Conservation (phyloP, 768 basidiomycete species). For the Leccinum incarnatum region DNA sequence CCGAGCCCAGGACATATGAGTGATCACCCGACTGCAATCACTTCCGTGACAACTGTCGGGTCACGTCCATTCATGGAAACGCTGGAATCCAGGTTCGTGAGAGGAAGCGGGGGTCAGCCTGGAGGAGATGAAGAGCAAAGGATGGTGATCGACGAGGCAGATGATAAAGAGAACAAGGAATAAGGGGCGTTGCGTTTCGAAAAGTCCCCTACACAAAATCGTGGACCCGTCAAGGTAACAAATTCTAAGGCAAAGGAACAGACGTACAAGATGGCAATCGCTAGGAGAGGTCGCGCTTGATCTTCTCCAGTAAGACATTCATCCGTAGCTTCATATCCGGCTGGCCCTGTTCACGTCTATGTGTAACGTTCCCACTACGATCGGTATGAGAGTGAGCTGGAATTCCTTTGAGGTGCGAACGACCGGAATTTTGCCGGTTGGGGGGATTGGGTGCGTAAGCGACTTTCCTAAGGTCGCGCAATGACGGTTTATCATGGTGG, state of each 20-base stretch:
- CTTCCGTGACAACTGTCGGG: constrained; percentile 53
- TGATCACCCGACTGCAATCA: constrained; percentile 70
- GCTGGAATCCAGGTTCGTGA: constrained; percentile 64
- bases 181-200: constrained; percentile 34
- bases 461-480: constrained; percentile 59
- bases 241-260: background rate
- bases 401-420: constrained; percentile 31
- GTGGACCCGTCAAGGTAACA: background rate
- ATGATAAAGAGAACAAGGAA: constrained; percentile 59
- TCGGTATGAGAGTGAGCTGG: constrained; percentile 13
- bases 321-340: constrained; percentile 87
- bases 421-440: constrained; percentile 55
- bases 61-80: constrained; percentile 51
- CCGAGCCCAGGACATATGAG: constrained; percentile 83
- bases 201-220: background rate
- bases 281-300: constrained; percentile 59
- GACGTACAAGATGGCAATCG: constrained; percentile 3
- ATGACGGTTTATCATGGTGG: constrained; percentile 25
- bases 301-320: constrained; percentile 83
- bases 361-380: constrained; percentile 29
- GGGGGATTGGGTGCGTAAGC: constrained; percentile 61
- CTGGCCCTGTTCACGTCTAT: constrained; percentile 39
- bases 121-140: constrained; percentile 26
- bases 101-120: constrained; percentile 37
- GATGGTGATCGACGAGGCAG: constrained; percentile 39